A percentile compares a stretch with the other conserved stretches of the same genome.
phyloP scores from a whole-genome alignment of 2,329 filamentous ascomycete species.

The Mycosphaerella arachidis region DNA sequence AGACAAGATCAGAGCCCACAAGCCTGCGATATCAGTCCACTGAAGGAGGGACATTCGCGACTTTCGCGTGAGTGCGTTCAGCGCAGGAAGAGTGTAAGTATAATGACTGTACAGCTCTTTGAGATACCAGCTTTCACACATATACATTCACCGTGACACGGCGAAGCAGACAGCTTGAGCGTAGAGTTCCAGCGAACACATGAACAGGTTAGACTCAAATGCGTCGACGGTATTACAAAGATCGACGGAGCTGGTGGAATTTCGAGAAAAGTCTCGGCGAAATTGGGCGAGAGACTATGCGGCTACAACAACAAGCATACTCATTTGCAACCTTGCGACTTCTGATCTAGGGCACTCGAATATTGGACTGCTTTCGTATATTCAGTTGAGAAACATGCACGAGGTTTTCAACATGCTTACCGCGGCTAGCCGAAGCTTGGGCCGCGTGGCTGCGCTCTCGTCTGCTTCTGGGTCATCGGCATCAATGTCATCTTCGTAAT shows the following conservation, averaged over 20 bases:
- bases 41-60: background rate
- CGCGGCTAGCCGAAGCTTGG: background rate
- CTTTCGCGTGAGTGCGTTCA: background rate
- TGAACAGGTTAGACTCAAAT: too few species aligned
- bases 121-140: too few species aligned
- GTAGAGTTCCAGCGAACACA: too few species aligned
- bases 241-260: too few species aligned
- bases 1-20: background rate
- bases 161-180: too few species aligned
- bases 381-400: background rate
- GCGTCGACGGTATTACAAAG: too few species aligned
- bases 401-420: background rate
- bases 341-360: background rate
- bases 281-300: too few species aligned
- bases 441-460: slow-evolving; percentile 6
- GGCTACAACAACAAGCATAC: too few species aligned
- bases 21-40: background rate
- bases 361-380: background rate
- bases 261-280: too few species aligned
- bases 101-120: background rate
- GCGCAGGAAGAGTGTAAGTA: background rate
- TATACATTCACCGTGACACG: too few species aligned
- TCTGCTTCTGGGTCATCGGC: slow-evolving; percentile 16
- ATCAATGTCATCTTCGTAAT: slow-evolving; percentile 17
- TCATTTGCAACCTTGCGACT: too few species aligned